These are phyloP conservation scores for Leucocoprinus leucothites DNA, from an alignment of 768 basidiomycete species.

Conservation along the genomic window DNA sequence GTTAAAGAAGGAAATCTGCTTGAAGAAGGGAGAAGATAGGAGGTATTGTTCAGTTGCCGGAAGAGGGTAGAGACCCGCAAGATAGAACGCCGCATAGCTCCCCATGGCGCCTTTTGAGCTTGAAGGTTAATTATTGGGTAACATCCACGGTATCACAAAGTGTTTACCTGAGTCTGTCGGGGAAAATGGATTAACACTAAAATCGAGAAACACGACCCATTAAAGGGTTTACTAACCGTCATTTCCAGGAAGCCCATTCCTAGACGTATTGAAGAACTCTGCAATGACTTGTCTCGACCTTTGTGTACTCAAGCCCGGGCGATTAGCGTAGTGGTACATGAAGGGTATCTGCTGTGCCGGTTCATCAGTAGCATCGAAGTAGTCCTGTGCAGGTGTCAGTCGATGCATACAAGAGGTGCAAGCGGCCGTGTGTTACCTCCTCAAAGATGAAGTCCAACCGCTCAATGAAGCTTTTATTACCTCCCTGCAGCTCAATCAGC, in stretches of 20 bases:
- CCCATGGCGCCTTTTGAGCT: conserved; percentile 73
- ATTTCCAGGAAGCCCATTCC: conserved; percentile 59
- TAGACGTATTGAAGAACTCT: conserved; percentile 53
- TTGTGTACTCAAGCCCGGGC: conserved; percentile 56
- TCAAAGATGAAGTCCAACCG: conserved; percentile 58
- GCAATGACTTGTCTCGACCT: conserved; percentile 52
- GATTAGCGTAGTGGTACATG: conserved; percentile 69
- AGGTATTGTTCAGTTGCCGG: conserved; percentile 62
- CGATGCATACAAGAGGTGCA: neutral
- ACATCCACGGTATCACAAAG: too few relatives aligned
- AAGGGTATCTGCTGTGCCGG: conserved; percentile 67
- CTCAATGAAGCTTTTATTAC: conserved; percentile 47
- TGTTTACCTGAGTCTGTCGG: too few relatives aligned
- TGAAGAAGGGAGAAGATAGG: conserved; percentile 62
- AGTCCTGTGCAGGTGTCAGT: conserved; percentile 32
- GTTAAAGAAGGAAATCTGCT: conserved; percentile 57
- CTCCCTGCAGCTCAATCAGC: conserved; percentile 60
- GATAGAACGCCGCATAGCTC: conserved; percentile 55
- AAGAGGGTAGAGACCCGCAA: conserved; percentile 59
- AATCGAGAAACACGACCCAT: neutral
- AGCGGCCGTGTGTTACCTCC: conserved; percentile 29
- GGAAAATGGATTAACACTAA: too few relatives aligned
- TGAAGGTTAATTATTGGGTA: too few relatives aligned
- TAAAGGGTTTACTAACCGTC: conserved; percentile 41
- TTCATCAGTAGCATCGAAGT: conserved; percentile 63